A percentile compares a stretch with the other conserved stretches of the same genome.
Evolutionary conservation across 2,329 filamentous ascomycete species (phyloP).

Genomic region (Knufia petricola): DNA sequence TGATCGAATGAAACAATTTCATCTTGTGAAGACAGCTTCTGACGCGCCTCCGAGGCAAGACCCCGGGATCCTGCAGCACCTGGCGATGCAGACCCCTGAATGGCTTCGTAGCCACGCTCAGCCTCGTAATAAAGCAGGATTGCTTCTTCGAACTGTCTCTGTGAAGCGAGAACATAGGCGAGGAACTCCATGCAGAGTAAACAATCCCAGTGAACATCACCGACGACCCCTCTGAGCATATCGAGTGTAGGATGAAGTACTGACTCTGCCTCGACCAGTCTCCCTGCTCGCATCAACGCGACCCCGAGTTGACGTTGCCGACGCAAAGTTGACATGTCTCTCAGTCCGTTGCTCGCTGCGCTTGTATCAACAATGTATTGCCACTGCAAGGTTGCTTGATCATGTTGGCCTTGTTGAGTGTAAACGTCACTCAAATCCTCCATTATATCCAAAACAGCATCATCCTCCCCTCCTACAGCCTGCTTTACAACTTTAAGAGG

Average conservation of each 20-base stretch:
- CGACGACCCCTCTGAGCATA: neutral
- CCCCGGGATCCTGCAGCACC: no score
- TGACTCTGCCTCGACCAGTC: neutral
- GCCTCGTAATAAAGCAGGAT: neutral
- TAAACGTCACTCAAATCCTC: neutral
- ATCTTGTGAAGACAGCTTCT: no score
- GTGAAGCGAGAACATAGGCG: neutral
- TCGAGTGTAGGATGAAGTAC: neutral
- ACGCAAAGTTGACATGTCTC: no score
- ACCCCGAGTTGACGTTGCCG: neutral
- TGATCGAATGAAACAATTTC: no score
- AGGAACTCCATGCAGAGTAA: neutral
- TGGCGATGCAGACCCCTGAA: no score
- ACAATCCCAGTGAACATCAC: neutral
- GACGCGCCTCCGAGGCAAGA: no score
- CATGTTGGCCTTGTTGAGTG: neutral
- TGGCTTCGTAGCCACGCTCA: no score
- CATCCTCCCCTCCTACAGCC: neutral
- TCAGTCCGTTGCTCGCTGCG: no score
- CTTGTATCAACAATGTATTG: neutral
- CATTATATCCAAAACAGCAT: neutral
- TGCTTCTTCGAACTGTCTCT: neutral
- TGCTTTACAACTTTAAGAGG: neutral
- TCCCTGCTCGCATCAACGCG: neutral
- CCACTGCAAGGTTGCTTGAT: neutral